Evolutionary conservation across 352 stramenopile species (phyloP).

Genomic region (Globisporangium acanthophoron): DNA sequence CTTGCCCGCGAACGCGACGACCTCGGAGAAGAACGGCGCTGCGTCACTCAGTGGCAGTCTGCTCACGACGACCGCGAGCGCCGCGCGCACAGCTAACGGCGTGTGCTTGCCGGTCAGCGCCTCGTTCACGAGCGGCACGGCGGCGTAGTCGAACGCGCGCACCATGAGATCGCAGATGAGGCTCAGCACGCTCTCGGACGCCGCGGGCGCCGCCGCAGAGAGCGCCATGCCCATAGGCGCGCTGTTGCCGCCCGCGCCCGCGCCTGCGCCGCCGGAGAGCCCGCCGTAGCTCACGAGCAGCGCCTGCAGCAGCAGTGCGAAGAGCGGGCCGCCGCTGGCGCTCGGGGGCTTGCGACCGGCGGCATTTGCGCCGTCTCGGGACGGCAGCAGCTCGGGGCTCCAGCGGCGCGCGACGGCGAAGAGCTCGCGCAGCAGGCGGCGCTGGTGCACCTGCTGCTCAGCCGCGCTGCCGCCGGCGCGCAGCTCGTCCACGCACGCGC

Average conservation of each 20-base stretch:
- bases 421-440: conserved; percentile 48
- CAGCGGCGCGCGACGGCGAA: conserved; percentile 53
- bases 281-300: conserved; percentile 65
- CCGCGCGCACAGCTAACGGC: conserved; percentile 62
- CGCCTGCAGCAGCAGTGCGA: conserved; percentile 57
- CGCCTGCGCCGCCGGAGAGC: conserved; percentile 21
- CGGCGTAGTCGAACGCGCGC: conserved; percentile 67
- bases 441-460: conserved; percentile 28
- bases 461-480: conserved; percentile 21
- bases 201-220: conserved; percentile 34
- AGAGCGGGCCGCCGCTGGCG: conserved; percentile 33
- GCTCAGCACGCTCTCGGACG: conserved; percentile 64
- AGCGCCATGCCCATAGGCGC: conserved; percentile 45
- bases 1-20: conserved; percentile 56
- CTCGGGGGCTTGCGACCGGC: conserved; percentile 16
- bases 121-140: conserved; percentile 49
- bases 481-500: conserved; percentile 42
- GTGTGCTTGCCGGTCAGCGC: conserved; percentile 42
- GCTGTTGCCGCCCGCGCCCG: conserved; percentile 17
- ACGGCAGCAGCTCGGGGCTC: conserved; percentile 30
- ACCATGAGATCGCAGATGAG: conserved; percentile 72
- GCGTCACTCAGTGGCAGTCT: conserved; percentile 51
- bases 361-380: conserved; percentile 13
- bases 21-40: conserved; percentile 60
- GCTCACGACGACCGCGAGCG: conserved; percentile 64